Evolutionary conservation across 306 rosid species (phyloP).

Genomic region (Glycine soja): DNA sequence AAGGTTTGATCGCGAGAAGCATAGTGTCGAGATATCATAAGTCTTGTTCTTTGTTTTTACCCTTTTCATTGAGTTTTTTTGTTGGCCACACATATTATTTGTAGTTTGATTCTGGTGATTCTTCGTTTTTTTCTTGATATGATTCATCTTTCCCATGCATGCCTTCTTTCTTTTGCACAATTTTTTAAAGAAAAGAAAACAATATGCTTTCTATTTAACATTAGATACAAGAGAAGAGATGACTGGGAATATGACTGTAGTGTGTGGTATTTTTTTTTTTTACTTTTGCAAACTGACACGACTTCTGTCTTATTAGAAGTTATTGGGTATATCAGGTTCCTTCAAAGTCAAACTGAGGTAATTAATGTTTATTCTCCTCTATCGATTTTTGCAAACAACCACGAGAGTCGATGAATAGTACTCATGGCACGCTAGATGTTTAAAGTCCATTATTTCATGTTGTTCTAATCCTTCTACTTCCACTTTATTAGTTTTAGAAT

Average conservation of each 20-base stretch:
- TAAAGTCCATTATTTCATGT: constrained; percentile 43
- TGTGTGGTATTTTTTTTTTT: constrained; percentile 45
- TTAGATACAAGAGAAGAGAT: constrained; percentile 38
- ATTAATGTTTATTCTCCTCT: constrained; percentile 56
- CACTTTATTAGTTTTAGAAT: constrained; percentile 35
- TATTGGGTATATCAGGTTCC: constrained; percentile 99
- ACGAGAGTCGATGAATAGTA: constrained; percentile 46
- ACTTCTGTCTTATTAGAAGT: constrained; percentile 99
- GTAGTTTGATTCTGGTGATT: too few relatives aligned
- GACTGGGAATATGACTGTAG: constrained; percentile 56
- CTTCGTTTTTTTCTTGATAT: not conserved
- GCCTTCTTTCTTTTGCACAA: not conserved
- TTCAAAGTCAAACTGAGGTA: too few relatives aligned
- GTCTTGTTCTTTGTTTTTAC: too few relatives aligned
- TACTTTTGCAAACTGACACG: constrained; percentile 98
- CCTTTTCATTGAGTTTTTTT: too few relatives aligned
- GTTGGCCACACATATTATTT: too few relatives aligned
- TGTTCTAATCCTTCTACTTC: constrained; percentile 24
- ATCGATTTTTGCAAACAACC: constrained; percentile 50
- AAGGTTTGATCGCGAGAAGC: too few relatives aligned
- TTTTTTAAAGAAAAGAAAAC: not conserved
- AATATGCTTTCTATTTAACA: constrained; percentile 7
- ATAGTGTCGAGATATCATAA: too few relatives aligned
- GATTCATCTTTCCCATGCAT: too few relatives aligned
- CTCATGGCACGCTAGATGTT: constrained; percentile 50